phyloP scores from a whole-genome alignment of 1,284 basidiomycete species.

The Dichomitus squalens region DNA sequence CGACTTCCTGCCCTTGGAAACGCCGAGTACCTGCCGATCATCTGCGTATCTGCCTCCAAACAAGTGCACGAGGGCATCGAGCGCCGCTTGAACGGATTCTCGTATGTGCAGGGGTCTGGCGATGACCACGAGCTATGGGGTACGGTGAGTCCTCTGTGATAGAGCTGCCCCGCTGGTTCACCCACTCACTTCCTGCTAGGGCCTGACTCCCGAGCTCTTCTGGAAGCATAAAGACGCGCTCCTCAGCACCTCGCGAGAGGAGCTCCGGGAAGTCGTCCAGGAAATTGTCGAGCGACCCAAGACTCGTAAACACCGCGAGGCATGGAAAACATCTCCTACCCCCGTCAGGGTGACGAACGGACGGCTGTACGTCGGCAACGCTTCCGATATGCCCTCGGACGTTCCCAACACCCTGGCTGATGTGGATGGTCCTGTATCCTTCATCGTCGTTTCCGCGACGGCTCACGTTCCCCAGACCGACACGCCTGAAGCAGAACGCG shows the following conservation, averaged over 20 bases:
- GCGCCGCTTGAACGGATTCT: slow-evolving; percentile 62
- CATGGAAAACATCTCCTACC: slow-evolving; percentile 28
- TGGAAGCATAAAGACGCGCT: slow-evolving; percentile 64
- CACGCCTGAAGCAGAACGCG: neutral
- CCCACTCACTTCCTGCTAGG: slow-evolving; percentile 38
- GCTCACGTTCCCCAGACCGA: no score
- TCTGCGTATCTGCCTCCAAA: slow-evolving; percentile 81
- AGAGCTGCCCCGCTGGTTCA: no score
- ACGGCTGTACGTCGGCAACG: slow-evolving; percentile 25
- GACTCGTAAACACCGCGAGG: neutral
- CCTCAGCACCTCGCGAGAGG: slow-evolving; percentile 46
- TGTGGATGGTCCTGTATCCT: slow-evolving; percentile 13
- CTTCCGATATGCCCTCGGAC: slow-evolving; percentile 29
- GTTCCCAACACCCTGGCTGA: slow-evolving; percentile 16
- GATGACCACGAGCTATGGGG: slow-evolving; percentile 91
- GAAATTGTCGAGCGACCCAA: slow-evolving; percentile 38
- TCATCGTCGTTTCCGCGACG: slow-evolving; percentile 25
- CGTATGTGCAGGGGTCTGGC: slow-evolving; percentile 87
- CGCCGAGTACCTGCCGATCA: slow-evolving; percentile 57
- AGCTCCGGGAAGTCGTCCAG: slow-evolving; percentile 51
- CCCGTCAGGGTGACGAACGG: slow-evolving; percentile 28
- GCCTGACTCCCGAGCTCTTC: slow-evolving; percentile 72
- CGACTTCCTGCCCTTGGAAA: slow-evolving; percentile 30
- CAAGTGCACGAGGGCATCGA: slow-evolving; percentile 59
- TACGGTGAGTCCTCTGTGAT: slow-evolving; percentile 47